A percentile compares a stretch with the other conserved stretches of the same genome.
Conservation (phyloP, 23 red algal species). For the Gracilaria vermiculophylla region DNA sequence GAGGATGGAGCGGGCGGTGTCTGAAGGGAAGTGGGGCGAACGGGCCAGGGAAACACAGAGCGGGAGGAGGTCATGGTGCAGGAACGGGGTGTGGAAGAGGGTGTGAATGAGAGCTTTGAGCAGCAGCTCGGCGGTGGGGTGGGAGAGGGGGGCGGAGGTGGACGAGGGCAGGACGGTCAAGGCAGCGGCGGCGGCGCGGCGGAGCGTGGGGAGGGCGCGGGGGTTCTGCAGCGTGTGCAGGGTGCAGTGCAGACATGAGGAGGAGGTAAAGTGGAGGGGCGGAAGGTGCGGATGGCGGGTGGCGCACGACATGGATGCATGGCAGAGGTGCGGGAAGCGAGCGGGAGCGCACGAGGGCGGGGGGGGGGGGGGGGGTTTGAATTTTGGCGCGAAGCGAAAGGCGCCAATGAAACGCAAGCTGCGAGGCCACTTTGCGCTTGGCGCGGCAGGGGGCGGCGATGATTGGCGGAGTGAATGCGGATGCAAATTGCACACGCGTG, state of each 20-base stretch:
- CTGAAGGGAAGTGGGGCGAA: not conserved
- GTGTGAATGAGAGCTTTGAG: not conserved
- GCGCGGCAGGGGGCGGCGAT: too few relatives aligned
- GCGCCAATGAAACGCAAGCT: not conserved
- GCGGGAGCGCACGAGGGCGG: not conserved
- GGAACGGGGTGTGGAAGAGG: not conserved
- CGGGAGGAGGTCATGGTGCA: not conserved
- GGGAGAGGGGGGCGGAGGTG: not conserved
- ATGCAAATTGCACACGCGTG: too few relatives aligned
- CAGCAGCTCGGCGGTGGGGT: not conserved
- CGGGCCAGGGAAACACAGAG: not conserved
- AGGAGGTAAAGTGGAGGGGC: not conserved
- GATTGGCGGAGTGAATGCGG: not conserved
- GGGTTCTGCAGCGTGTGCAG: conserved; percentile 9
- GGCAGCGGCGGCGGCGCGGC: not conserved
- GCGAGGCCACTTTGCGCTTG: too few relatives aligned
- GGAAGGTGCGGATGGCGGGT: conserved; percentile 7
- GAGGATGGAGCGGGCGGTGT: not conserved
- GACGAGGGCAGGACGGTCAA: not conserved
- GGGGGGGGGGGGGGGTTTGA: not conserved
- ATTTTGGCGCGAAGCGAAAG: not conserved
- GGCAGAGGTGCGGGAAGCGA: not conserved
- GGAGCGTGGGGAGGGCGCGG: not conserved
- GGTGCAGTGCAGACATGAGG: conserved; percentile 3
- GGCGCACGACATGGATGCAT: not conserved